Evolutionary conservation across 1,284 basidiomycete genomes (phyloP).

Genomic region (Ceratobasidium sp.): DNA sequence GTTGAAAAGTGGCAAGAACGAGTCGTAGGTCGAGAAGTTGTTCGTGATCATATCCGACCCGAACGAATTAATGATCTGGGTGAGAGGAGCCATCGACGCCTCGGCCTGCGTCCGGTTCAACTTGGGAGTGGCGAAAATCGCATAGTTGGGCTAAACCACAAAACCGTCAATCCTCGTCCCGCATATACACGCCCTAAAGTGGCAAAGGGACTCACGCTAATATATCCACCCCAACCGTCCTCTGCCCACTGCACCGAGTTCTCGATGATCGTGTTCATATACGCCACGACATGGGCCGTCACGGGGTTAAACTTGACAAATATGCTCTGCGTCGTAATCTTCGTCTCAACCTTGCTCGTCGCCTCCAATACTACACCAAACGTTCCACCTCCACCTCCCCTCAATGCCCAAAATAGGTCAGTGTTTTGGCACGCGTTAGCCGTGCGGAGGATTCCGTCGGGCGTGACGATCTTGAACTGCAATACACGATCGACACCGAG

Average conservation of each 20-base stretch:
- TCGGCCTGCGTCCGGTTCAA: conserved; percentile 37
- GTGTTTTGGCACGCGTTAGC: conserved; percentile 60
- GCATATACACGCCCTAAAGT: background rate
- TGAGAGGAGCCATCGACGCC: conserved; percentile 36
- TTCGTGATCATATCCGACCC: conserved; percentile 41
- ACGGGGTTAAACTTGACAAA: conserved; percentile 44
- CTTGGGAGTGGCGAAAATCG: conserved; percentile 42
- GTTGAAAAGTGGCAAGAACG: conserved; percentile 39
- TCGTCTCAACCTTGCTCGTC: conserved; percentile 45
- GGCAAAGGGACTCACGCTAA: conserved; percentile 23
- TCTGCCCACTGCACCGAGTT: conserved; percentile 44
- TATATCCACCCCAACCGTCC: conserved; percentile 48
- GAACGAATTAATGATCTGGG: conserved; percentile 36
- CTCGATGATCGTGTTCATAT: conserved; percentile 35
- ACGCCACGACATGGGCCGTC: conserved; percentile 28
- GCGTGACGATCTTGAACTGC: conserved; percentile 46
- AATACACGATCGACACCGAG: conserved; percentile 46
- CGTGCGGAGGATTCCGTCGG: conserved; percentile 50
- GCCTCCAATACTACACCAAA: conserved; percentile 46
- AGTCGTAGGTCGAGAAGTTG: conserved; percentile 40
- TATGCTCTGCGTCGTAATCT: conserved; percentile 38
- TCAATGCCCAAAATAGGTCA: conserved; percentile 65
- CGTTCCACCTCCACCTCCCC: conserved; percentile 54
- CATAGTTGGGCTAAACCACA: conserved; percentile 32
- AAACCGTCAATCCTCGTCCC: background rate